Evolutionary conservation across 1,284 basidiomycete genomes (phyloP).

Genomic region (Porodaedalea pini): DNA sequence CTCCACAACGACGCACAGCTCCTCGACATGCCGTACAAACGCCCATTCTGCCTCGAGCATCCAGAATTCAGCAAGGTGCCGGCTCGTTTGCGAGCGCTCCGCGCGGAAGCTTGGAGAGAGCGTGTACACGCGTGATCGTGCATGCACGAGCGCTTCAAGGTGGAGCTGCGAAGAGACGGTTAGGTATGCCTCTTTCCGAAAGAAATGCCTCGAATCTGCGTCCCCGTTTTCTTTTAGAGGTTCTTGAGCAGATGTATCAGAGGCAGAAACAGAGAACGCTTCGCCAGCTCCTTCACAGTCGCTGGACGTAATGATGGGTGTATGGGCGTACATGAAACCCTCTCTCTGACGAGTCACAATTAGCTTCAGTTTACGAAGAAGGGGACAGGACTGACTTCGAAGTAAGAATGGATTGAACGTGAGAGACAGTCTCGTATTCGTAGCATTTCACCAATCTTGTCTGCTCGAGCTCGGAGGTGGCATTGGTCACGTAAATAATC

Average conservation of each 20-base stretch:
- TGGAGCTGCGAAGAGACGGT: constrained; percentile 96
- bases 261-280: constrained; percentile 67
- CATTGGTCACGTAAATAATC: constrained; percentile 80
- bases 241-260: constrained; percentile 23
- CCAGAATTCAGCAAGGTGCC: constrained; percentile 98
- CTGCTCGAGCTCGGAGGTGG: constrained; percentile 80
- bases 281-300: constrained; percentile 99
- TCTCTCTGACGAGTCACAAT: constrained; percentile 44
- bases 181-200: constrained; percentile 75
- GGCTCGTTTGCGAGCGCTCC: constrained; percentile 80
- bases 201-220: constrained; percentile 47
- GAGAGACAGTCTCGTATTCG: constrained; percentile 63
- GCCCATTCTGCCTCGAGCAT: constrained; percentile 96
- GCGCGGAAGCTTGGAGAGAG: constrained; percentile 92
- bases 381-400: constrained; percentile 51
- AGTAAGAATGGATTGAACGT: constrained; percentile 56
- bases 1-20: constrained; percentile 74
- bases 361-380: background rate
- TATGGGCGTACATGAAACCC: constrained; percentile 78
- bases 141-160: constrained; percentile 81
- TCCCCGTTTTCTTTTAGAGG: constrained; percentile 16
- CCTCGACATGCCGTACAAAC: constrained; percentile 47
- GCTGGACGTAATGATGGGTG: constrained; percentile 85
- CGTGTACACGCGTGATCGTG: constrained; percentile 84
- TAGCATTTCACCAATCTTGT: constrained; percentile 67